These are phyloP conservation scores for Nevesoporus exiguus DNA, from an alignment of 768 basidiomycete species.

Conservation along the genomic window DNA sequence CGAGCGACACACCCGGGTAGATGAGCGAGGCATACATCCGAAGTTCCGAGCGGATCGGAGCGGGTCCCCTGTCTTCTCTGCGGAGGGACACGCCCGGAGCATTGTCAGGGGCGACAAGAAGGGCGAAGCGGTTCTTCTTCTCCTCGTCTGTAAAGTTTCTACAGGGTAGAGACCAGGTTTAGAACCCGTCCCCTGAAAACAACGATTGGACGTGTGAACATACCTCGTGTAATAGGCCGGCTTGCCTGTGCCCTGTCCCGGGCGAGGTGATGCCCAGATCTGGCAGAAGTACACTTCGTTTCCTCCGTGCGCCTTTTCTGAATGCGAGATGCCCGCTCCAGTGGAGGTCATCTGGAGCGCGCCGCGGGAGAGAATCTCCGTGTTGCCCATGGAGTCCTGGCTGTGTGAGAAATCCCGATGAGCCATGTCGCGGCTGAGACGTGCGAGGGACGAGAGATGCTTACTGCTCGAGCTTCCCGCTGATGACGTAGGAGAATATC, in stretches of 20 bases:
- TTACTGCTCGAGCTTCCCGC: constrained; percentile 79
- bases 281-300: constrained; percentile 59
- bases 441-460: constrained; percentile 21
- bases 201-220: neutral
- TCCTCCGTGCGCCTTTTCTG: constrained; percentile 55
- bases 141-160: constrained; percentile 78
- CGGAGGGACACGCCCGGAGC: constrained; percentile 53
- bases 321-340: constrained; percentile 89
- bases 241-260: constrained; percentile 20
- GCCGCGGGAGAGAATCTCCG: constrained; percentile 84
- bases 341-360: constrained; percentile 90
- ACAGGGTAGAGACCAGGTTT: neutral
- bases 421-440: neutral
- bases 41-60: constrained; percentile 71
- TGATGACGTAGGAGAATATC: constrained; percentile 86
- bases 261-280: constrained; percentile 60
- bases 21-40: constrained; percentile 75
- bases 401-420: constrained; percentile 34
- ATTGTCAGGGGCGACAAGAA: constrained; percentile 72
- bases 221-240: constrained; percentile 86
- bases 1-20: constrained; percentile 50
- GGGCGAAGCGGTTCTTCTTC: constrained; percentile 70
- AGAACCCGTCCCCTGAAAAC: neutral
- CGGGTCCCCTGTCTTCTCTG: constrained; percentile 72
- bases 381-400: constrained; percentile 89